Evolutionary conservation across 148 eudicot species (phyloP).

Genomic region (Oxyria digyna): DNA sequence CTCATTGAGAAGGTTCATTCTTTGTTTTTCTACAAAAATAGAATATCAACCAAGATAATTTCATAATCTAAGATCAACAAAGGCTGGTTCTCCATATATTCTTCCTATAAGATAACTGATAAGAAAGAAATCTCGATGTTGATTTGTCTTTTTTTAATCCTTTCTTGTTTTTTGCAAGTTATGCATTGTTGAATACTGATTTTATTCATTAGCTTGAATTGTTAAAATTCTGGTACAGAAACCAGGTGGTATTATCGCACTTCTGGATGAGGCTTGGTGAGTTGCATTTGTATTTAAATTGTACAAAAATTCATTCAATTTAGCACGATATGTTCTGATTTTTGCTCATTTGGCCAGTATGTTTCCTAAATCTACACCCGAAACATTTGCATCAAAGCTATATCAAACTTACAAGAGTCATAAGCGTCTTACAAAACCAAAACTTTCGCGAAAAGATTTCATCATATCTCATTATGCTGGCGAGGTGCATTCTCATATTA

Average conservation of each 20-base stretch:
- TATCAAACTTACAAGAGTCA: constrained; percentile 80
- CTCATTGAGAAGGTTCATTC: constrained; percentile 92
- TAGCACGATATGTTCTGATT: background rate
- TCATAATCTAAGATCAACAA: no score
- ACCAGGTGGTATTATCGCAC: constrained; percentile 93
- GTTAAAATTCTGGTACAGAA: constrained; percentile 40
- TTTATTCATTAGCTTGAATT: constrained; percentile 6
- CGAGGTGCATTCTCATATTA: constrained; percentile 42
- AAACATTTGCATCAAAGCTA: constrained; percentile 89
- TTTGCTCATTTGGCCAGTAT: constrained; percentile 29
- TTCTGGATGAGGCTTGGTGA: constrained; percentile 99
- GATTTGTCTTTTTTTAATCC: background rate
- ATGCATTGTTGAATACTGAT: background rate
- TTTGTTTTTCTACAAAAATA: background rate
- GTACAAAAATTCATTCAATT: background rate
- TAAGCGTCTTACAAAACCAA: constrained; percentile 91
- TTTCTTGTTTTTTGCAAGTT: background rate
- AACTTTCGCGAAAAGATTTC: constrained; percentile 88
- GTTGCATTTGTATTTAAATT: background rate
- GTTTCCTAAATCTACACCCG: constrained; percentile 98
- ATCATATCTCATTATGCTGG: constrained; percentile 93
- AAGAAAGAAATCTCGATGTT: background rate
- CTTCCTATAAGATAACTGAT: background rate
- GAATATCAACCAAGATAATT: background rate
- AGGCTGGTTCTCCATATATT: background rate